These are phyloP conservation scores for Psilocybe cubensis DNA, from an alignment of 768 basidiomycete species.

Conservation along the genomic window DNA sequence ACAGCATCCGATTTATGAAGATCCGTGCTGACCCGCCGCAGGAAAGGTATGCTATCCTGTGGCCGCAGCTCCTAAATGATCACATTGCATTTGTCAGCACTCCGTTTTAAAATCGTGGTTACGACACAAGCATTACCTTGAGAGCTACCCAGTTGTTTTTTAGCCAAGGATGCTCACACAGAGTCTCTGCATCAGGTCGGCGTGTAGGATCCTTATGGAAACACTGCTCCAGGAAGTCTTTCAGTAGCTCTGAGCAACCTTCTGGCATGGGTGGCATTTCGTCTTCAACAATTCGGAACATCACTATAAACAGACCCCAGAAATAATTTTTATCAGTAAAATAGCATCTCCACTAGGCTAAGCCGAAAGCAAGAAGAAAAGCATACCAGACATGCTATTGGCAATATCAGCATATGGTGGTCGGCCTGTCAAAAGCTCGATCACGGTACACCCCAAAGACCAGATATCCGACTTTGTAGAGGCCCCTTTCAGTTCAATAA, in stretches of 20 bases:
- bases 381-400: slow-evolving; percentile 87
- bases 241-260: slow-evolving; percentile 72
- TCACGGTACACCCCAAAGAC: slow-evolving; percentile 93
- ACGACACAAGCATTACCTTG: slow-evolving; percentile 52
- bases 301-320: slow-evolving; percentile 54
- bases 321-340: slow-evolving; percentile 2
- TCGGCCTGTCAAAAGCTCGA: slow-evolving; percentile 89
- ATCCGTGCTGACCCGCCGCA: slow-evolving; percentile 89
- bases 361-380: slow-evolving; percentile 13
- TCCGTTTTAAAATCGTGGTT: not conserved
- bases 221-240: slow-evolving; percentile 83
- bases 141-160: slow-evolving; percentile 78
- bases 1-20: slow-evolving; percentile 72
- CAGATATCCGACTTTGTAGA: slow-evolving; percentile 94
- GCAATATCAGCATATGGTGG: slow-evolving; percentile 91
- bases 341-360: not conserved
- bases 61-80: slow-evolving; percentile 72
- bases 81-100: not conserved
- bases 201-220: slow-evolving; percentile 86
- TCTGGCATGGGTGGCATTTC: slow-evolving; percentile 86
- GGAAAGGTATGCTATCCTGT: slow-evolving; percentile 94
- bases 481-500: slow-evolving; percentile 93
- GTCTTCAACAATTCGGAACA: slow-evolving; percentile 98
- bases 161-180: slow-evolving; percentile 94
- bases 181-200: slow-evolving; percentile 82